Conservation (phyloP, 306 rosid genomes). For the Malus asiatica region DNA sequence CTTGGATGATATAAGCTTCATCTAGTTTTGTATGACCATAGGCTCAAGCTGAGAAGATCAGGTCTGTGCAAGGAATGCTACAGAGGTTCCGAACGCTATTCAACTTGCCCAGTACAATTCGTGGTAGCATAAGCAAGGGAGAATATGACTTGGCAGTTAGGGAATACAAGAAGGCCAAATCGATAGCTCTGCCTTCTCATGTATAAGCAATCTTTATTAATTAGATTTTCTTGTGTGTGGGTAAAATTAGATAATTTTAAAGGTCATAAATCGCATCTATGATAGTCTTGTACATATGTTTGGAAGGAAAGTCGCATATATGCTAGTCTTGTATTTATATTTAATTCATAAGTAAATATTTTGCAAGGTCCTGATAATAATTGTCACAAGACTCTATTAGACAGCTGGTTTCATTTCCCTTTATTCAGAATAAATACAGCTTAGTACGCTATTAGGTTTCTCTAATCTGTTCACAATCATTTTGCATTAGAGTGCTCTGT, state of each 20-base stretch:
- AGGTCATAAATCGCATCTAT: not conserved
- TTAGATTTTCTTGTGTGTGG: not conserved
- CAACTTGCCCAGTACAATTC: constrained; percentile 93
- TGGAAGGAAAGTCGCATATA: not conserved
- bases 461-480: not conserved
- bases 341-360: not conserved
- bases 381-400: not conserved
- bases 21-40: constrained; percentile 27
- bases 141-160: constrained; percentile 96
- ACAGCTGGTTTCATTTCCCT: not conserved
- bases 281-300: not conserved
- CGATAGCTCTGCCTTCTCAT: constrained; percentile 91
- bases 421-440: not conserved
- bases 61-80: constrained; percentile 98
- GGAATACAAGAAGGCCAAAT: constrained; percentile 99
- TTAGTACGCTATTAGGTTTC: not conserved
- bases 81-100: constrained; percentile 95
- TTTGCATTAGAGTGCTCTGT: not conserved
- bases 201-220: constrained; percentile 34
- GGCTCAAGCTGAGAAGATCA: constrained; percentile 99
- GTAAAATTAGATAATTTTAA: not conserved
- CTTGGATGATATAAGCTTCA: constrained; percentile 18
- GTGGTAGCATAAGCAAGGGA: constrained; percentile 93
- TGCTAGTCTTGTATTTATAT: not conserved
- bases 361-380: not conserved